Evolutionary conservation across 805 yeast species (phyloP).

Genomic region (Torulaspora gathmanii): DNA sequence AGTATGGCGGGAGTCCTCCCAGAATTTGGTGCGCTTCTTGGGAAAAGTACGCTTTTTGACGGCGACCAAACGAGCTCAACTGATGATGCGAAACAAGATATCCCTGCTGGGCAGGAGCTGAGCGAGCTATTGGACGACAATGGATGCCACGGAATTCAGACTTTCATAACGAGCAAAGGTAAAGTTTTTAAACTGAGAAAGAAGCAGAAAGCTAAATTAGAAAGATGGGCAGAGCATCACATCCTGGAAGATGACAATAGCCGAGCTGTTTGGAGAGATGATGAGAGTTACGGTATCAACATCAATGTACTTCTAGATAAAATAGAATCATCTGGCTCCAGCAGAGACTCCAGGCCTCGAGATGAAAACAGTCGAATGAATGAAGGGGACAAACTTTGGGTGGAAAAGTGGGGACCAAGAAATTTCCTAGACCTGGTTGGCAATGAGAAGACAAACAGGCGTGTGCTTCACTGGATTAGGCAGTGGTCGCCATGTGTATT

Average conservation of each 20-base stretch:
- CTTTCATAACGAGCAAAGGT: conserved; percentile 16
- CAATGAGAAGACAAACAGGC: conserved; percentile 59
- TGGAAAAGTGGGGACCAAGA: conserved; percentile 66
- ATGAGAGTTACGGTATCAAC: conserved; percentile 38
- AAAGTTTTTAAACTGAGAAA: conserved; percentile 11
- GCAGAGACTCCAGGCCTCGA: conserved; percentile 7
- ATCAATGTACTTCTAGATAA: conserved; percentile 36
- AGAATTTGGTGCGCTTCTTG: conserved; percentile 5
- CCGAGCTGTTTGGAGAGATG: conserved; percentile 22
- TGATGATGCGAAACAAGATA: neutral
- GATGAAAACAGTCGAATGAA: neutral
- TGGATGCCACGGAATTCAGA: neutral
- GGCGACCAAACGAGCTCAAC: conserved; percentile 1
- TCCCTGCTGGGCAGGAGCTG: neutral
- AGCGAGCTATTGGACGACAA: neutral
- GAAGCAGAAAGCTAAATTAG: neutral
- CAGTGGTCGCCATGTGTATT: conserved; percentile 62
- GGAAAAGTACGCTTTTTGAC: conserved; percentile 14
- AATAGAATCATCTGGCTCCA: conserved; percentile 26
- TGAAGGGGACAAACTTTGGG: conserved; percentile 36
- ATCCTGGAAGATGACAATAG: neutral
- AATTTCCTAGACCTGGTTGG: conserved; percentile 65
- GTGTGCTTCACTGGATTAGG: conserved; percentile 56
- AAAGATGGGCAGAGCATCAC: neutral
- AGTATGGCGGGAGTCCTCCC: conserved; percentile 4